These are phyloP conservation scores for Penicillium paxilli DNA, from an alignment of 495 filamentous ascomycete species.

Conservation along the genomic window DNA sequence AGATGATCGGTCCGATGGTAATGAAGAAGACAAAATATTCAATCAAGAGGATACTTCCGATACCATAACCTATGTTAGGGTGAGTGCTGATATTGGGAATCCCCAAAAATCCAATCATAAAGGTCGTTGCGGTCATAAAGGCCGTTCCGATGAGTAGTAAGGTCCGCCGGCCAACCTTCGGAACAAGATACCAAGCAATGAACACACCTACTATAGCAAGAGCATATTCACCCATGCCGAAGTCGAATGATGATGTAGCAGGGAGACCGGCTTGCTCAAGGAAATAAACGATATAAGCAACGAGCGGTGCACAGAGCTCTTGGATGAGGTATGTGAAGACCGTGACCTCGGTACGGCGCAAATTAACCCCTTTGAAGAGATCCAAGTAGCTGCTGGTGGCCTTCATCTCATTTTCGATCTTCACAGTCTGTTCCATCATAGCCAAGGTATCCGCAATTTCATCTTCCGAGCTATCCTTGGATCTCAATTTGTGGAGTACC, in stretches of 20 bases:
- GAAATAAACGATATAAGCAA: conserved; percentile 70
- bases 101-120: conserved; percentile 64
- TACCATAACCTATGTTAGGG: conserved; percentile 23
- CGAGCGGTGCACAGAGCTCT: conserved; percentile 66
- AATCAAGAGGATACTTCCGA: conserved; percentile 56
- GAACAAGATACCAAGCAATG: conserved; percentile 65
- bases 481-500: conserved; percentile 58
- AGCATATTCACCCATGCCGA: conserved; percentile 64
- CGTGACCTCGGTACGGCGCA: conserved; percentile 66
- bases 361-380: conserved; percentile 67
- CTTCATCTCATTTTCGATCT: conserved; percentile 61
- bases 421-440: conserved; percentile 75
- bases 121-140: conserved; percentile 54
- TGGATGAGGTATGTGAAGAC: conserved; percentile 71
- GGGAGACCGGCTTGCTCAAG: conserved; percentile 62
- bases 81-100: conserved; percentile 47
- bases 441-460: conserved; percentile 65
- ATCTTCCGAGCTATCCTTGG: conserved; percentile 50
- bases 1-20: conserved; percentile 69
- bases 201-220: conserved; percentile 65
- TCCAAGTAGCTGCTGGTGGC: conserved; percentile 59
- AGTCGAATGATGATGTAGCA: conserved; percentile 54
- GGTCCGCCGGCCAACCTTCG: conserved; percentile 62
- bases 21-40: conserved; percentile 66
- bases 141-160: conserved; percentile 63